phyloP scores from a whole-genome alignment of 73 alveolate genomes.

The Diophrys appendiculata region DNA sequence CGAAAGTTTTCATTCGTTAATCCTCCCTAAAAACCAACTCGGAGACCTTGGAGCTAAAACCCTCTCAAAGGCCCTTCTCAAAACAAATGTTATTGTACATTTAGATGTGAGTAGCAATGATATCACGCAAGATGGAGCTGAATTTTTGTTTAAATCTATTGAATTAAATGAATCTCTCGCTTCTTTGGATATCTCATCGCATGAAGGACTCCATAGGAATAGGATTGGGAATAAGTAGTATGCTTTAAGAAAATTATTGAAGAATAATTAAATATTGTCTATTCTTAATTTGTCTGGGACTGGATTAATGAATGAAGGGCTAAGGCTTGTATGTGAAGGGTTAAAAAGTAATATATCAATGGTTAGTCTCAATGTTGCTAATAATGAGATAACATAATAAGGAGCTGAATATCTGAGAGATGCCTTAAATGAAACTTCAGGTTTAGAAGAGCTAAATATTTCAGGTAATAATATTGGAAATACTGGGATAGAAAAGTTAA shows the following conservation, averaged over 20 bases:
- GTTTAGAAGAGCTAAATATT: not conserved
- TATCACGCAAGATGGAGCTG: slow-evolving; percentile 46
- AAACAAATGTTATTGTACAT: slow-evolving; percentile 24
- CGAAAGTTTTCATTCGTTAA: slow-evolving; percentile 20
- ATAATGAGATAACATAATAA: not conserved
- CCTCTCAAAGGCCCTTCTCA: slow-evolving; percentile 19
- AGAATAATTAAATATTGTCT: not conserved
- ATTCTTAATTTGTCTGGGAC: not conserved
- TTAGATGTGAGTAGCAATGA: slow-evolving; percentile 57
- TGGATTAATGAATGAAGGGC: not conserved
- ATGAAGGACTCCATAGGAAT: slow-evolving; percentile 54
- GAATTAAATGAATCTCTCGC: slow-evolving; percentile 18
- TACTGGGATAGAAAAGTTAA: not conserved
- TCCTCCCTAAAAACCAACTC: slow-evolving; percentile 30
- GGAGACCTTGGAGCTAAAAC: slow-evolving; percentile 25
- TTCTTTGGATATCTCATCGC: slow-evolving; percentile 25
- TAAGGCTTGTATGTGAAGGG: not conserved
- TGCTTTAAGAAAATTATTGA: no score
- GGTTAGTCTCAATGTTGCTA: not conserved
- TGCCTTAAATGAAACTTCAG: not conserved
- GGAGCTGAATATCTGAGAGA: not conserved
- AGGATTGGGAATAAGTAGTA: slow-evolving; percentile 28
- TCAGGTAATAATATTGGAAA: not conserved
- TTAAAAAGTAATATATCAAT: not conserved
- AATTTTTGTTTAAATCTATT: slow-evolving; percentile 1